Base-by-base conservation (phyloP, 306 rosid genomes). In the Alnus glutinosa region DNA sequence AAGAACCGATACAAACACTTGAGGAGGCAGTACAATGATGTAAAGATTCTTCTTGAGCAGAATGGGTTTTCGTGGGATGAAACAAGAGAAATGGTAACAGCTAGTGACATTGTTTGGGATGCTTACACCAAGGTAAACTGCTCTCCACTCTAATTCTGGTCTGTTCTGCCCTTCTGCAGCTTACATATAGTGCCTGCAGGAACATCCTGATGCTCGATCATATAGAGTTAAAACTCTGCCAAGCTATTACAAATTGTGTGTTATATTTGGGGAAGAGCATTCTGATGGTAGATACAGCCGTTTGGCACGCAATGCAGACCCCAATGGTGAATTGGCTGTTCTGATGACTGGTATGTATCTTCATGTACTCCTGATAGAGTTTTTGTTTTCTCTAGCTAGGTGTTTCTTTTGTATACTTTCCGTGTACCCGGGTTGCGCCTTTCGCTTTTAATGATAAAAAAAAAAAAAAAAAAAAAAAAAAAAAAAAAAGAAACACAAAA, bases 141-240 rank as follows among this genome's bases (percentile, higher is more conserved):
- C 39, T 69, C 81, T 82, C 36, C 71, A 66, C 75, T 12, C 42
- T 77, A 68, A 37, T 66, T 51, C 73, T 71, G 36, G 55, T 70
- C 61, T 80, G 54, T 79, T 77, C n/a, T 77, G 63, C 75, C 75
- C 46, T 79, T 75, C 28, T 79, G 74, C 77, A 57, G 68, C 85
- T 78, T 76, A 84, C 67, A n/a, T 75, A 62, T 68, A 73, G 77
- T 80, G 81, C 73, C 48, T 80, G 87, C 88, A 92, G 97, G 90
- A 30, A 70, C 92, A 89, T 77, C 90, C 93, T 70, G 97, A 87
- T 84, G 89, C 90, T 74, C 94, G 89, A 83, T 64, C 89, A 51
- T 89, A 88, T 71, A 86, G 94, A 87, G 93, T 90, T 72, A 92
- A 92, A 87, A 92, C 97, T 51, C 83, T 90, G 52, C 90, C 89